A percentile compares a stretch with the other conserved stretches of the same genome.
phyloP scores from a whole-genome alignment of 1,139 yeast genomes.

The Blastobotrys indianensis region DNA sequence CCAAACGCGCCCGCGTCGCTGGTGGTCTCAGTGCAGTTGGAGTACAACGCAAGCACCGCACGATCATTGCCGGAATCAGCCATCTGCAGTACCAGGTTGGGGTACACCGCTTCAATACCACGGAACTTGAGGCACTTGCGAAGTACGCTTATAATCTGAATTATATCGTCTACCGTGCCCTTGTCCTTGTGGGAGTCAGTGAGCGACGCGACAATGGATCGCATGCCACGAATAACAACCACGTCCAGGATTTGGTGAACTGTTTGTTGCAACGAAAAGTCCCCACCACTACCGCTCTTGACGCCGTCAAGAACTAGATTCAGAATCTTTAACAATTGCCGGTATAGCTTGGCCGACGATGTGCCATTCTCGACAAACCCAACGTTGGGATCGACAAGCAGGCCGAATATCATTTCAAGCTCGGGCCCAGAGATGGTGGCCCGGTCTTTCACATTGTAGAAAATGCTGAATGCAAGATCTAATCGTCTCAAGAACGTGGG shows the following conservation, averaged over 20 bases:
- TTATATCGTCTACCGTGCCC: slow-evolving; percentile 56
- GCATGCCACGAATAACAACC: slow-evolving; percentile 30
- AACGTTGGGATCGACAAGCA: slow-evolving; percentile 24
- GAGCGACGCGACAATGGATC: slow-evolving; percentile 24
- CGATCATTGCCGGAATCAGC: slow-evolving; percentile 57
- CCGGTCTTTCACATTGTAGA: slow-evolving; percentile 41
- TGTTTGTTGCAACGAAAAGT: slow-evolving; percentile 20
- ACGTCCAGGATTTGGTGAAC: slow-evolving; percentile 27
- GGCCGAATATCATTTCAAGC: slow-evolving; percentile 18
- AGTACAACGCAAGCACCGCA: slow-evolving; percentile 58
- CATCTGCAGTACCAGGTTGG: slow-evolving; percentile 49
- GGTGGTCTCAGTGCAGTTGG: slow-evolving; percentile 56
- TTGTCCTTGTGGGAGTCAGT: slow-evolving; percentile 19
- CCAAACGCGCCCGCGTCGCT: slow-evolving; percentile 59
- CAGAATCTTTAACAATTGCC: slow-evolving; percentile 24
- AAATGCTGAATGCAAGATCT: slow-evolving; percentile 63
- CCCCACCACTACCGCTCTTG: neutral
- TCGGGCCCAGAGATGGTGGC: slow-evolving; percentile 12
- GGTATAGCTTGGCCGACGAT: slow-evolving; percentile 16
- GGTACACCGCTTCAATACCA: slow-evolving; percentile 45
- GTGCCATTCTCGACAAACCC: slow-evolving; percentile 17
- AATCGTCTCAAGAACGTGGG: slow-evolving; percentile 56
- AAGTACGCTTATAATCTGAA: slow-evolving; percentile 56
- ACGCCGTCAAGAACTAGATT: slow-evolving; percentile 24
- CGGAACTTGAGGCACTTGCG: slow-evolving; percentile 51